phyloP scores from a whole-genome alignment of 2,329 filamentous ascomycete species.

The Stemphylium beticola region DNA sequence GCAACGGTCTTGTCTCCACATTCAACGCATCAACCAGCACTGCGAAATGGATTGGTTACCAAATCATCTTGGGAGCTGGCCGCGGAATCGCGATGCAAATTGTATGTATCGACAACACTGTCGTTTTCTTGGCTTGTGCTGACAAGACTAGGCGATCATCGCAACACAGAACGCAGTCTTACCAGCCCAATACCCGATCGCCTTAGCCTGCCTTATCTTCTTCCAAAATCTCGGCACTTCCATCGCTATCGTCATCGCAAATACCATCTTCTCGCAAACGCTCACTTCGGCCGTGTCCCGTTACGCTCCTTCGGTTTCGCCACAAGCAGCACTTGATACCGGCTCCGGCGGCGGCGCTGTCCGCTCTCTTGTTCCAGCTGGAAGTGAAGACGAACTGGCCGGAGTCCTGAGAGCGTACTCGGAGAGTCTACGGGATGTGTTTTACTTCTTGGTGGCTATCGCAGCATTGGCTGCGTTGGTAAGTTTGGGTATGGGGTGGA shows the following conservation, averaged over 20 bases:
- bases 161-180: slow-evolving; percentile 43
- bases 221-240: slow-evolving; percentile 45
- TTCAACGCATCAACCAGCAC: slow-evolving; percentile 41
- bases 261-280: slow-evolving; percentile 35
- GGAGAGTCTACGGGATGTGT: slow-evolving; percentile 32
- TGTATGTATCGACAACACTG: slow-evolving; percentile 5
- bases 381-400: slow-evolving; percentile 21
- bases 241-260: slow-evolving; percentile 38
- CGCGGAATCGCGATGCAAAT: slow-evolving; percentile 36
- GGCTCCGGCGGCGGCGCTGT: slow-evolving; percentile 34
- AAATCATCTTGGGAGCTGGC: slow-evolving; percentile 34
- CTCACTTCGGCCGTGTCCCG: slow-evolving; percentile 17
- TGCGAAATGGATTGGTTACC: slow-evolving; percentile 38
- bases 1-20: slow-evolving; percentile 51
- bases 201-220: slow-evolving; percentile 45
- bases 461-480: slow-evolving; percentile 15
- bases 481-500: slow-evolving; percentile 34
- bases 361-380: slow-evolving; percentile 20
- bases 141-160: slow-evolving; percentile 26
- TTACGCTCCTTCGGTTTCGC: slow-evolving; percentile 34
- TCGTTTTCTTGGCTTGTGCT: no score
- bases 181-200: slow-evolving; percentile 35
- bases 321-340: slow-evolving; percentile 27
- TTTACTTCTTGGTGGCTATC: slow-evolving; percentile 29
- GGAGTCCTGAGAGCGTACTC: slow-evolving; percentile 33